Conservation (phyloP, 306 rosid species). For the Quercus robur region DNA sequence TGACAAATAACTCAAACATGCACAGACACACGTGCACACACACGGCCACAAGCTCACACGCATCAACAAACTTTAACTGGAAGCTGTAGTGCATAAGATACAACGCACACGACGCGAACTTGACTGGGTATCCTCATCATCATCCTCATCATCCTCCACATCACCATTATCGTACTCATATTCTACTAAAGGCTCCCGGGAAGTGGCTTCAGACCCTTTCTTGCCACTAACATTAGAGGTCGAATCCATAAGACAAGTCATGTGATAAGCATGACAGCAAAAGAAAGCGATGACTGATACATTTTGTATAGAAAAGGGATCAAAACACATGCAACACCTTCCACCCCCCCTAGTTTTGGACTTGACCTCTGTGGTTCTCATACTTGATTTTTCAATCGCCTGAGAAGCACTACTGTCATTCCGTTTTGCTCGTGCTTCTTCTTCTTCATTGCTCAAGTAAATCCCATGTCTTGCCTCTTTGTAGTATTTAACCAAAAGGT, state of each 20-base stretch:
- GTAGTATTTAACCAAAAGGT: slow-evolving; percentile 78
- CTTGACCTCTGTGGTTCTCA: slow-evolving; percentile 53
- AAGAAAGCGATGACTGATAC: slow-evolving; percentile 84
- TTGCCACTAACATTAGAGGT: slow-evolving; percentile 36
- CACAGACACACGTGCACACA: neutral
- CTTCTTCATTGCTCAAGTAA: slow-evolving; percentile 69
- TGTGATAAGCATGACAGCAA: slow-evolving; percentile 58
- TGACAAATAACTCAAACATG: neutral
- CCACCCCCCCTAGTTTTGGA: slow-evolving; percentile 91
- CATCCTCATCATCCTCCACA: slow-evolving; percentile 44
- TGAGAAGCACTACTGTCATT: slow-evolving; percentile 48
- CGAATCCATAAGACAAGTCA: slow-evolving; percentile 79
- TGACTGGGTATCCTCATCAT: slow-evolving; percentile 31
- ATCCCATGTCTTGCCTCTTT: slow-evolving; percentile 90
- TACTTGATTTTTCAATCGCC: slow-evolving; percentile 41
- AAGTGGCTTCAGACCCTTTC: slow-evolving; percentile 28
- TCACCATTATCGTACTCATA: slow-evolving; percentile 48
- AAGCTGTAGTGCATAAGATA: slow-evolving; percentile 92
- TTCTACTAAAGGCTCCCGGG: slow-evolving; percentile 29
- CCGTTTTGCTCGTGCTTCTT: slow-evolving; percentile 59
- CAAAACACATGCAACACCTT: slow-evolving; percentile 97
- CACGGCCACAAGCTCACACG: neutral
- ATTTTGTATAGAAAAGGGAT: slow-evolving; percentile 77
- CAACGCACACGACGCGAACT: slow-evolving; percentile 76
- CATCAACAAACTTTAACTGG: slow-evolving; percentile 46